Percentiles rank a stretch among this genome's conserved stretches.
Evolutionary conservation across 2,329 filamentous ascomycete genomes (phyloP).

Genomic region (Fusarium decemcellulare): DNA sequence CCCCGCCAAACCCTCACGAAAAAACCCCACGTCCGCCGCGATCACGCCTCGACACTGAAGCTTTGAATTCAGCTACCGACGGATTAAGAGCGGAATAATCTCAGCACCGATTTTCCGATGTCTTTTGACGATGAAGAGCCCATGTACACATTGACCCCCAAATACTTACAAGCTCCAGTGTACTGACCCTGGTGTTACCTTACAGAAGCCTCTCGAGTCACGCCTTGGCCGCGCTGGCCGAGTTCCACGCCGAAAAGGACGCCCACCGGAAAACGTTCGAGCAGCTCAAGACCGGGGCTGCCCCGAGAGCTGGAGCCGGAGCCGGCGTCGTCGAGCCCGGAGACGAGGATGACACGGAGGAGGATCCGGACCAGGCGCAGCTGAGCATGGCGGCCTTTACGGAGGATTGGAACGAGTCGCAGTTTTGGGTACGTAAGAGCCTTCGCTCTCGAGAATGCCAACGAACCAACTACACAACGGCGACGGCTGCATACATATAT

Average conservation of each 20-base stretch:
- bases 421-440: slow-evolving; percentile 79
- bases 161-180: not conserved
- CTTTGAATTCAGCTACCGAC: not conserved
- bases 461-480: not conserved
- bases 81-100: slow-evolving; percentile 3
- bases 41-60: slow-evolving; percentile 2
- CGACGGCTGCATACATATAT: slow-evolving; percentile 10
- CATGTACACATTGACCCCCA: slow-evolving; percentile 53
- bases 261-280: slow-evolving; percentile 76
- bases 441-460: not conserved
- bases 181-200: slow-evolving; percentile 19
- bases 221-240: slow-evolving; percentile 77
- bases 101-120: slow-evolving; percentile 39
- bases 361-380: slow-evolving; percentile 64
- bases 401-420: slow-evolving; percentile 87
- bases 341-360: slow-evolving; percentile 44
- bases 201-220: slow-evolving; percentile 71
- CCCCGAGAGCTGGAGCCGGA: slow-evolving; percentile 34
- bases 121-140: slow-evolving; percentile 62
- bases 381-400: slow-evolving; percentile 78
- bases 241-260: slow-evolving; percentile 83
- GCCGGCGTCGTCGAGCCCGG: slow-evolving; percentile 56
- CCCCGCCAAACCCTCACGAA: slow-evolving; percentile 34
- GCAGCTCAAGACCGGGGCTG: slow-evolving; percentile 60
- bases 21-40: slow-evolving; percentile 22